A percentile compares a stretch with the other conserved stretches of the same genome.
phyloP scores from a whole-genome alignment of 225 moss, liverwort and hornwort genomes.

The Lunularia cruciata region DNA sequence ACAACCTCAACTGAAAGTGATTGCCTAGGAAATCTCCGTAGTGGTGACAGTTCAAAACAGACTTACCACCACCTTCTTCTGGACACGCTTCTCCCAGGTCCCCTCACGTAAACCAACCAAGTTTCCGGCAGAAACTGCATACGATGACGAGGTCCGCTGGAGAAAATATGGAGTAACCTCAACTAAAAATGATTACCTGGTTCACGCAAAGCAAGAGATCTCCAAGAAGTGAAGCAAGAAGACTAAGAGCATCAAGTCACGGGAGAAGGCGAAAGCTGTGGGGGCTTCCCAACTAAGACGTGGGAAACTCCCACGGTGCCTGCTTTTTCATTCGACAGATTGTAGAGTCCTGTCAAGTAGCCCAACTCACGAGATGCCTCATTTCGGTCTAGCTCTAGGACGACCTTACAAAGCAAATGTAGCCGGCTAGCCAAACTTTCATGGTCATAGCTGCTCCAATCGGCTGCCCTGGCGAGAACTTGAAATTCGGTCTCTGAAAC shows the following conservation, averaged over 20 bases:
- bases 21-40: too few species aligned
- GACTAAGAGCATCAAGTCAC: neutral
- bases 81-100: too few species aligned
- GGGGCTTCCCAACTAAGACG: constrained; percentile 69
- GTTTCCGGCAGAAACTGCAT: too few species aligned
- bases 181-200: too few species aligned
- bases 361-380: constrained; percentile 73
- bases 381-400: constrained; percentile 86
- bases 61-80: too few species aligned
- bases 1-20: too few species aligned
- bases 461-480: constrained; percentile 71
- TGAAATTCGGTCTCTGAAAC: constrained; percentile 63
- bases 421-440: constrained; percentile 57
- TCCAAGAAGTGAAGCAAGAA: too few species aligned
- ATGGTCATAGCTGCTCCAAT: constrained; percentile 95
- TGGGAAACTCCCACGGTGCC: constrained; percentile 83
- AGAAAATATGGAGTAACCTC: too few species aligned
- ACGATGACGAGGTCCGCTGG: too few species aligned
- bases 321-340: constrained; percentile 65
- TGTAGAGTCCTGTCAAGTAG: constrained; percentile 56
- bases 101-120: too few species aligned
- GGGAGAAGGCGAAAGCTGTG: neutral
- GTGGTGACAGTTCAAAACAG: too few species aligned
- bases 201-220: too few species aligned
- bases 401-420: constrained; percentile 78